Conservation (phyloP, 352 stramenopile genomes). For the Pythium monospermum region DNA sequence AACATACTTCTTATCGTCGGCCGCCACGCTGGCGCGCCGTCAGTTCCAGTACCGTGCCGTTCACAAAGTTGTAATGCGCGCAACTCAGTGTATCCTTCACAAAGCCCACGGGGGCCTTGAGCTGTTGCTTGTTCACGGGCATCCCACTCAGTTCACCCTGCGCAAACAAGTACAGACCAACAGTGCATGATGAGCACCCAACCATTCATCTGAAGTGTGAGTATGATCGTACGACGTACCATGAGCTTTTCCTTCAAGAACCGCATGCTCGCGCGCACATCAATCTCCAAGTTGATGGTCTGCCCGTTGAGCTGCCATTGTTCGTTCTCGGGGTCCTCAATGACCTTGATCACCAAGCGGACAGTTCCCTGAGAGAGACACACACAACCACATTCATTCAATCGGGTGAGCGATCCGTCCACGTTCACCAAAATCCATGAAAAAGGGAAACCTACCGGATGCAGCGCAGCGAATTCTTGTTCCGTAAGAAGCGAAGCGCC, state of each 20-base stretch:
- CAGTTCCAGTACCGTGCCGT: slow-evolving; percentile 62
- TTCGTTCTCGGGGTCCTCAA: slow-evolving; percentile 84
- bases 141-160: slow-evolving; percentile 84
- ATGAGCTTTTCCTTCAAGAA: slow-evolving; percentile 89
- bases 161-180: neutral
- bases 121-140: slow-evolving; percentile 95
- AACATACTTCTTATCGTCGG: slow-evolving; percentile 46
- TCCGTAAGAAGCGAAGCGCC: slow-evolving; percentile 60
- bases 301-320: slow-evolving; percentile 94
- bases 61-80: slow-evolving; percentile 86
- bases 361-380: slow-evolving; percentile 42
- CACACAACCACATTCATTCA: slow-evolving; percentile 13
- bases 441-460: slow-evolving; percentile 67
- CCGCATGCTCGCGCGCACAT: slow-evolving; percentile 89
- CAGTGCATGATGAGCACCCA: no score
- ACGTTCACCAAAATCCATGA: no score
- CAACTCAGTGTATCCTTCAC: slow-evolving; percentile 86
- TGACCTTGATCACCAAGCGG: slow-evolving; percentile 70
- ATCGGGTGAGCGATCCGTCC: neutral
- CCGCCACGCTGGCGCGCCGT: slow-evolving; percentile 79
- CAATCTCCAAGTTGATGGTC: slow-evolving; percentile 82
- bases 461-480: slow-evolving; percentile 65
- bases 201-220: neutral
- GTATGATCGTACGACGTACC: slow-evolving; percentile 24
- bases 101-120: slow-evolving; percentile 90